A percentile compares a stretch with the other conserved stretches of the same genome.
These are phyloP conservation scores for Trichoderma atroviride DNA, from an alignment of 2,329 filamentous ascomycete species.

Conservation along the genomic window DNA sequence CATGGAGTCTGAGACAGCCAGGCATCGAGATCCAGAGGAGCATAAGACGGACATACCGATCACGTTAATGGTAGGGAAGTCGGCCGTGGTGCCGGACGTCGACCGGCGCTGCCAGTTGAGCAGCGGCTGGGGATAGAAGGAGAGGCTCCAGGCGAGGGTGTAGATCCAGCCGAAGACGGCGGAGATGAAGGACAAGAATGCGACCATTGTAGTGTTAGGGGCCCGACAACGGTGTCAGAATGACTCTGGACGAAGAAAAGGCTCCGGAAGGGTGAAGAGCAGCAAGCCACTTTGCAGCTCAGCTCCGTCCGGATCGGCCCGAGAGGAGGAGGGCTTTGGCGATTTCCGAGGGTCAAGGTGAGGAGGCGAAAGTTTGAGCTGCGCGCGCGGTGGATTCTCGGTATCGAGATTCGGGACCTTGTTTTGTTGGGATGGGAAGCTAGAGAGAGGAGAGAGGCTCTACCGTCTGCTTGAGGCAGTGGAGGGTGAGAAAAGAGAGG, in stretches of 20 bases:
- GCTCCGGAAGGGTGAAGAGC: not conserved
- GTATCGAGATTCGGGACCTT: not conserved
- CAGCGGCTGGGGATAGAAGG: slow-evolving; percentile 89
- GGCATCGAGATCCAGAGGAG: not conserved
- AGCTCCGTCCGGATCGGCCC: slow-evolving; percentile 16
- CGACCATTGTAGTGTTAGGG: slow-evolving; percentile 26
- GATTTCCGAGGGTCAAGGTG: not conserved
- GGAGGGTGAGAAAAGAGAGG: not conserved
- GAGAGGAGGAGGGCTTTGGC: not conserved
- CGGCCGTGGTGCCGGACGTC: slow-evolving; percentile 81
- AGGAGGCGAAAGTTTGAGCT: not conserved
- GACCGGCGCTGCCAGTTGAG: slow-evolving; percentile 76
- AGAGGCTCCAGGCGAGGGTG: slow-evolving; percentile 76
- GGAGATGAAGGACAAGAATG: slow-evolving; percentile 54
- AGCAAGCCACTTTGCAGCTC: not conserved
- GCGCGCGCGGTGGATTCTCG: not conserved
- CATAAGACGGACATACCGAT: slow-evolving; percentile 48
- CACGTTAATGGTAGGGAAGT: slow-evolving; percentile 79
- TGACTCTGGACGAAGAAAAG: not conserved
- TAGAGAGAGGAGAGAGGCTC: not conserved
- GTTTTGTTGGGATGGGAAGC: not conserved
- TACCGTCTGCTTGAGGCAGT: not conserved
- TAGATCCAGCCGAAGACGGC: slow-evolving; percentile 75
- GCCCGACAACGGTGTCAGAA: not conserved
- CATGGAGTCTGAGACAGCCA: not conserved